Base-by-base conservation (phyloP, 2,329 filamentous ascomycete species). In the Pseudocercospora crystallina region DNA sequence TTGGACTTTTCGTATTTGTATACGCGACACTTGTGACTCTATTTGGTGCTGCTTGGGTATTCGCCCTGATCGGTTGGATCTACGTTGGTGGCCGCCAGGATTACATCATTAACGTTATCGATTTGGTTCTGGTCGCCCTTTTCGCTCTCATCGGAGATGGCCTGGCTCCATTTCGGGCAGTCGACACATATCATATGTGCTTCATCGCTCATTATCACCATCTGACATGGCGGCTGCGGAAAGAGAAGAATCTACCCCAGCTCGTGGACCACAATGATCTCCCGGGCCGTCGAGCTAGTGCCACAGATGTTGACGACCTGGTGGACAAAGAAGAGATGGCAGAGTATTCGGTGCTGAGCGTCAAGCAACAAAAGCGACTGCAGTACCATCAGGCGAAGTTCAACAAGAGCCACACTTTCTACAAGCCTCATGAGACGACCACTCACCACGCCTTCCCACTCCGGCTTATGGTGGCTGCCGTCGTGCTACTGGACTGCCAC, bases 1-100 rank as follows among this genome's bases (percentile, higher is more conserved):
- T 95, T 33, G 90, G 90, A 1, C 89, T 94, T 65, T 79, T 91
- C 47, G 87, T 95, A 51, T 94, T 89, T 0, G 72, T 95, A 3
- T 95, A 95, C 68, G 89, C 89, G 8, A 84, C 81, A 1, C 76
- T 92, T 14, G 91, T 95, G 61, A 94, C 89, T 0, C 76, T 91
- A 0, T 95, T 95, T 61, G 89, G 89, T 63, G 76, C 92, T 10
- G 87, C 87, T 0, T 95, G 89, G 90, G 89, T 95, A 1, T 79
- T 95, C n/a, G 94, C 92, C 71, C 75, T 95, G 47, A 95, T 95
- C 66, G 77, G 81, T 41, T 95, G 89, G 89, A 89, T 94, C 65
- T 90, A 90, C 57, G 85, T 92, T 14, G 88, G 87, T 14, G 81
- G 82, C 29, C 77, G 79, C 61, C 86, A 92, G 66, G 73, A 82